Conservation (phyloP, 2,329 filamentous ascomycete genomes). For the Grosmannia serpens region DNA sequence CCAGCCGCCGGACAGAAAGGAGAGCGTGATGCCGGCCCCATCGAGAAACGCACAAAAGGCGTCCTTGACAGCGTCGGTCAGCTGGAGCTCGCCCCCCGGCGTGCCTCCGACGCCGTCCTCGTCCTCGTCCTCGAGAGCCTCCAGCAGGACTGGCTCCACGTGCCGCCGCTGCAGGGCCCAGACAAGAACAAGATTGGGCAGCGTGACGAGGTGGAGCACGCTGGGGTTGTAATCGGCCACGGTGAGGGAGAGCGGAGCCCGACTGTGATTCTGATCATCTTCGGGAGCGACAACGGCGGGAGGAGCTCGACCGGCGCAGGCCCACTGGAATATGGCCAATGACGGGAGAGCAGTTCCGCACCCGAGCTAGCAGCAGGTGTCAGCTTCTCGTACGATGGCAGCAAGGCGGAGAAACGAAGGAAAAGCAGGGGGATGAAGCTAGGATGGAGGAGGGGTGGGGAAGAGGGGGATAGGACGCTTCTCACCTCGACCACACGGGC, state of each 20-base stretch:
- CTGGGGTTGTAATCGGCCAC: slow-evolving; percentile 72
- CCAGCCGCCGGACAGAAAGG: slow-evolving; percentile 68
- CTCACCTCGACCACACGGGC: slow-evolving; percentile 44
- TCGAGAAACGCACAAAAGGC: slow-evolving; percentile 47
- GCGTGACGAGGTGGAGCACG: slow-evolving; percentile 65
- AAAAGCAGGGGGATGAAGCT: not conserved
- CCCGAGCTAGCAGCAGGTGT: slow-evolving; percentile 44
- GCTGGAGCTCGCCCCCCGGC: slow-evolving; percentile 49
- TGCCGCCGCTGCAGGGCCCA: slow-evolving; percentile 44
- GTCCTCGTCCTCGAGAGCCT: slow-evolving; percentile 38
- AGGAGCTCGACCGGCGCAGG: slow-evolving; percentile 13
- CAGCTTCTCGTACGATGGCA: slow-evolving; percentile 9
- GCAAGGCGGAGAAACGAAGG: slow-evolving; percentile 12
- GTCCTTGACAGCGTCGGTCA: slow-evolving; percentile 44
- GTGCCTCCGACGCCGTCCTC: slow-evolving; percentile 50
- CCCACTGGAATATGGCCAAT: slow-evolving; percentile 58
- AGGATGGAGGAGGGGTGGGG: too few relatives aligned
- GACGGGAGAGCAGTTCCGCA: slow-evolving; percentile 69
- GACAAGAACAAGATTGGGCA: slow-evolving; percentile 65
- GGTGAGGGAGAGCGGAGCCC: slow-evolving; percentile 41
- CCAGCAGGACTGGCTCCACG: slow-evolving; percentile 20
- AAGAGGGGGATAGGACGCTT: not conserved
- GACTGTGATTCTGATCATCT: slow-evolving; percentile 10
- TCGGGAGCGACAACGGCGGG: too few relatives aligned
- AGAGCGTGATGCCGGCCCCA: slow-evolving; percentile 40